Conservation (phyloP, 768 basidiomycete genomes). For the Mycena pura region DNA sequence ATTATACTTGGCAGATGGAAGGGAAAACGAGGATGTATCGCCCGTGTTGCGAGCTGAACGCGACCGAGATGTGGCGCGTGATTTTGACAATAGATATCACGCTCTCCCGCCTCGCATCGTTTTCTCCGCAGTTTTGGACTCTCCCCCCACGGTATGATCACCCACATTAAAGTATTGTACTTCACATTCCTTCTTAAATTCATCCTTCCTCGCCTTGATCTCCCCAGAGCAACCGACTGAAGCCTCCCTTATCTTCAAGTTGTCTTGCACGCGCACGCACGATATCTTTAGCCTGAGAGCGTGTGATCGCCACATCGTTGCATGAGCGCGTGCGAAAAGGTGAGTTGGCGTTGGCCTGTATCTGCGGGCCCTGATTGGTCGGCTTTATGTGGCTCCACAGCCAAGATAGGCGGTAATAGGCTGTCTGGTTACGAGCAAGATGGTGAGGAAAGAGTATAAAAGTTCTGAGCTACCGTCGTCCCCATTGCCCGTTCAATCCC, state of each 20-base stretch:
- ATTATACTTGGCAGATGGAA: conserved; percentile 3
- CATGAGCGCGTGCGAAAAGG: no score
- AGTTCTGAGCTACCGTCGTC: not conserved
- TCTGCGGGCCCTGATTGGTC: not conserved
- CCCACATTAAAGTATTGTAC: conserved; percentile 7
- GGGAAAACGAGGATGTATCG: conserved; percentile 2
- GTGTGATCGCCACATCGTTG: not conserved
- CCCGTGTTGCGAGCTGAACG: conserved; percentile 6
- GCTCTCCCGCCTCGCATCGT: conserved; percentile 2
- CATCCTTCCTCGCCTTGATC: conserved; percentile 10
- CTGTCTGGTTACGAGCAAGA: not conserved
- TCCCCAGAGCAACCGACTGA: conserved; percentile 1
- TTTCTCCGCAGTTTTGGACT: conserved; percentile 1
- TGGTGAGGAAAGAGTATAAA: not conserved
- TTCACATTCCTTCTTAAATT: conserved; percentile 7
- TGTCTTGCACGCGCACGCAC: conserved; percentile 3
- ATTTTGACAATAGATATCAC: conserved; percentile 5
- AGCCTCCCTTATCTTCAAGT: conserved; percentile 4
- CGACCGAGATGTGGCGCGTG: conserved; percentile 4
- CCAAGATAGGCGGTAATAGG: not conserved
- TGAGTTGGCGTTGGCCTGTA: no score
- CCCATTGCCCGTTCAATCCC: not conserved
- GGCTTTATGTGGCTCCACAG: not conserved
- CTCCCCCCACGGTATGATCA: not conserved
- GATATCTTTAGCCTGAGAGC: not conserved